Base-by-base conservation (phyloP, 2,329 filamentous ascomycete genomes). In the Neopestalotiopsis sp. region DNA sequence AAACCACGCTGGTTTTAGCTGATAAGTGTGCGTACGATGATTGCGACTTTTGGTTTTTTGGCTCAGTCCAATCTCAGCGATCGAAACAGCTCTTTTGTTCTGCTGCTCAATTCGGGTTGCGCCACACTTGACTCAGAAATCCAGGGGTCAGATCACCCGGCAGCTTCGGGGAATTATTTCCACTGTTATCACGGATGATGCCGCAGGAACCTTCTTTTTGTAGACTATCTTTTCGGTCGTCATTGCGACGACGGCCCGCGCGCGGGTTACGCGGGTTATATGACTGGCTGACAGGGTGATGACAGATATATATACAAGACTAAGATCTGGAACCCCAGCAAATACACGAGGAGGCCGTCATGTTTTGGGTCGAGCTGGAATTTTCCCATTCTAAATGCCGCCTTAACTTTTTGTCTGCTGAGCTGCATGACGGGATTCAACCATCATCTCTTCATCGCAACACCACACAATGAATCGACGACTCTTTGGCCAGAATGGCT, bases 141-240 rank as follows among this genome's bases (percentile, higher is more conserved):
- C 7, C 45, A 24, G n/a, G 45, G 45, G 17, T 17, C 45, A 28
- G 24, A 28, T 28, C 42, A 5, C 42, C n/a, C 45, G 45, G 45
- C 45, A 53, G 45, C 45, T 20, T 53, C 45, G 45, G 45, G 45
- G 45, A 53, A 53, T 53, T 53, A 53, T 53, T 53, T 53, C 45
- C 45, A 53, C 45, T 53, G 45, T 49, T n/a, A 53, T 53, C 45
- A 53, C 45, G 45, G 45, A 53, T 53, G 45, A 17, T 53, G 45
- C 45, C 45, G 45, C 6, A 24, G 17, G 24, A 53, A 53, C 45
- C 45, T 53, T 53, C 20, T 53, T 24, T n/a, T 4, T 28, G 24
- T 28, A 28, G 24, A 28, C 45, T 20, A 5, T 53, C 5, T 20
- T 17, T 53, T 38, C 34, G 45, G 45, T 53, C 45, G 45, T 53